phyloP scores from a whole-genome alignment of 345 rosid species.

The Hibiscus tridactylites region DNA sequence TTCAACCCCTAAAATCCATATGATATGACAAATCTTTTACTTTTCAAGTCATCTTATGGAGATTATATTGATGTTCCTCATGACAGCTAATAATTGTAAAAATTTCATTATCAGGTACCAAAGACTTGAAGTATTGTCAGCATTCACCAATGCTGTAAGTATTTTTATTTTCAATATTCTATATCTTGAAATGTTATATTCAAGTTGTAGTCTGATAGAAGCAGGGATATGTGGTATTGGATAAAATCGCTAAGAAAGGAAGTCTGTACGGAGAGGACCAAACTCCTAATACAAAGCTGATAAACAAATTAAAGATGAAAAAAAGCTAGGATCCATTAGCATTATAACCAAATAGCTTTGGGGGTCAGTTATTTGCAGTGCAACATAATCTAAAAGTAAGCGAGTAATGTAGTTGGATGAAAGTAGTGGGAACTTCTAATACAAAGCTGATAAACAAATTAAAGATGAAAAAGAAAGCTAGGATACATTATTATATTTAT shows the following conservation, averaged over 20 bases:
- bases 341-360: too few relatives aligned
- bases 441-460: too few relatives aligned
- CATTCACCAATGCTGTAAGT: constrained; percentile 97
- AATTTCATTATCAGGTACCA: constrained; percentile 47
- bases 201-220: background rate
- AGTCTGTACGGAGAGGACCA: too few relatives aligned
- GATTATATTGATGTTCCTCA: background rate
- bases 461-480: too few relatives aligned
- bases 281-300: too few relatives aligned
- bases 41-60: constrained; percentile 4
- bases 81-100: constrained; percentile 1
- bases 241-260: too few relatives aligned
- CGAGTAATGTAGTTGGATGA: too few relatives aligned
- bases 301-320: too few relatives aligned
- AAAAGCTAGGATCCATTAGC: too few relatives aligned
- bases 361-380: background rate
- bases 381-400: background rate
- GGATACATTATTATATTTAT: too few relatives aligned
- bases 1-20: background rate
- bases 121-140: constrained; percentile 87
- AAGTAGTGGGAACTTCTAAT: too few relatives aligned
- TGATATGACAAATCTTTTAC: background rate
- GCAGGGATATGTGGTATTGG: too few relatives aligned
- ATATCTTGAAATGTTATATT: background rate
- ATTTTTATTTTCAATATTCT: constrained; percentile 15